phyloP scores from a whole-genome alignment of 768 basidiomycete species.

The Suillus luteus region DNA sequence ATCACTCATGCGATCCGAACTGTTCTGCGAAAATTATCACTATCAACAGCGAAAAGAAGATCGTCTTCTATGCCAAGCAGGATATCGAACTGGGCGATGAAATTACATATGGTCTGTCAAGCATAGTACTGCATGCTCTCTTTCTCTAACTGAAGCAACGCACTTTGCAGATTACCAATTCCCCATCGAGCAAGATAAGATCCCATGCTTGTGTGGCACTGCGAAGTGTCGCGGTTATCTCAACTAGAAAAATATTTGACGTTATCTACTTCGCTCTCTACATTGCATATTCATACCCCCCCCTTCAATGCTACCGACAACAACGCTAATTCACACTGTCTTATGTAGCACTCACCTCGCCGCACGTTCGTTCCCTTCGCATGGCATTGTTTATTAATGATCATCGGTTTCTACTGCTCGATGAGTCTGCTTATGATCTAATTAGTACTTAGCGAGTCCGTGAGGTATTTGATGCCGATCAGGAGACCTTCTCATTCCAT shows the following conservation, averaged over 20 bases:
- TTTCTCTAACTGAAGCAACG: conserved; percentile 5
- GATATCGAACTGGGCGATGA: conserved; percentile 96
- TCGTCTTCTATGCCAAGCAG: conserved; percentile 98
- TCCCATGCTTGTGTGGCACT: conserved; percentile 89
- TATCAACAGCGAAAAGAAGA: conserved; percentile 93
- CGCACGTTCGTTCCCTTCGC: conserved; percentile 22
- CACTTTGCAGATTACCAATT: conserved; percentile 87
- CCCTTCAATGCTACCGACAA: conserved; percentile 16
- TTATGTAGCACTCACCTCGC: conserved; percentile 34
- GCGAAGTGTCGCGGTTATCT: conserved; percentile 92
- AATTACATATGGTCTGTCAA: conserved; percentile 87
- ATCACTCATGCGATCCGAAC: conserved; percentile 97
- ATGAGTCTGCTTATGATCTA: neutral
- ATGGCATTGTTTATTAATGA: conserved; percentile 17
- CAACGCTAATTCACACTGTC: conserved; percentile 24
- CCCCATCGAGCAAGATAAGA: conserved; percentile 98
- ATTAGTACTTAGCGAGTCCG: neutral
- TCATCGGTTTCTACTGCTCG: conserved; percentile 1
- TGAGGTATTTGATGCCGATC: neutral
- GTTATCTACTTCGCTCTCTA: conserved; percentile 12
- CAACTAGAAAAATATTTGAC: conserved; percentile 61
- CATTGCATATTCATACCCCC: conserved; percentile 13
- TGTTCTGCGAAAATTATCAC: conserved; percentile 91
- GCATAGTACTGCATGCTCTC: neutral
- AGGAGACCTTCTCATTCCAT: neutral